A percentile compares a stretch with the other conserved stretches of the same genome.
Conservation (phyloP, 345 rosid species). For the Raphanus raphanistrum region DNA sequence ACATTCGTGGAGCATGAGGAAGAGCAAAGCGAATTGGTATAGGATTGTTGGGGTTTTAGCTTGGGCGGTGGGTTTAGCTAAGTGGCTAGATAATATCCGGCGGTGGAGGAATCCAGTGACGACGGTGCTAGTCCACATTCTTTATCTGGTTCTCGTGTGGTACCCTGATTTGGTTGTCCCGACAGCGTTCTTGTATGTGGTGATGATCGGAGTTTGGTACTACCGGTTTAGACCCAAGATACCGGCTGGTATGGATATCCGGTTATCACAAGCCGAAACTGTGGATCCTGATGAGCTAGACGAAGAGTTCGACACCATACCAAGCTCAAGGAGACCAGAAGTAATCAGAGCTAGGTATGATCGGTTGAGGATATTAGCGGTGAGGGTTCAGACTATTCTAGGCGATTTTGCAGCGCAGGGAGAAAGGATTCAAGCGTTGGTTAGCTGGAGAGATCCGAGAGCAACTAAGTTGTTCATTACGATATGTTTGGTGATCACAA, state of each 20-base stretch:
- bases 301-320: slow-evolving; percentile 92
- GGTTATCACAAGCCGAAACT: slow-evolving; percentile 78
- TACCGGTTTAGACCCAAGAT: slow-evolving; percentile 82
- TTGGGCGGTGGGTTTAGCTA: slow-evolving; percentile 91
- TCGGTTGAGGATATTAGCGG: slow-evolving; percentile 76
- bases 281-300: slow-evolving; percentile 90
- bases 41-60: slow-evolving; percentile 89
- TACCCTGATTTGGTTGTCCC: slow-evolving; percentile 91
- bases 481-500: slow-evolving; percentile 68
- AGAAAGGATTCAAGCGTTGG: slow-evolving; percentile 81
- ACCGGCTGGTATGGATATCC: slow-evolving; percentile 90
- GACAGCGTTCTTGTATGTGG: slow-evolving; percentile 77
- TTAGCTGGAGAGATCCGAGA: slow-evolving; percentile 98
- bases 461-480: slow-evolving; percentile 88
- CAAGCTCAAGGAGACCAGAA: slow-evolving; percentile 75
- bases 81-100: slow-evolving; percentile 76
- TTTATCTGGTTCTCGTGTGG: slow-evolving; percentile 93
- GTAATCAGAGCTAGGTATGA: slow-evolving; percentile 74
- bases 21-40: slow-evolving; percentile 92
- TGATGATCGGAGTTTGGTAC: slow-evolving; percentile 89
- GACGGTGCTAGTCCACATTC: slow-evolving; percentile 72
- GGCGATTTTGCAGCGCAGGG: slow-evolving; percentile 98
- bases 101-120: slow-evolving; percentile 90
- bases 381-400: slow-evolving; percentile 82
- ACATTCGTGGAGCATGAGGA: slow-evolving; percentile 97